phyloP scores from a whole-genome alignment of 2,329 filamentous ascomycete species.

The Calonectria pseudoreteaudii region DNA sequence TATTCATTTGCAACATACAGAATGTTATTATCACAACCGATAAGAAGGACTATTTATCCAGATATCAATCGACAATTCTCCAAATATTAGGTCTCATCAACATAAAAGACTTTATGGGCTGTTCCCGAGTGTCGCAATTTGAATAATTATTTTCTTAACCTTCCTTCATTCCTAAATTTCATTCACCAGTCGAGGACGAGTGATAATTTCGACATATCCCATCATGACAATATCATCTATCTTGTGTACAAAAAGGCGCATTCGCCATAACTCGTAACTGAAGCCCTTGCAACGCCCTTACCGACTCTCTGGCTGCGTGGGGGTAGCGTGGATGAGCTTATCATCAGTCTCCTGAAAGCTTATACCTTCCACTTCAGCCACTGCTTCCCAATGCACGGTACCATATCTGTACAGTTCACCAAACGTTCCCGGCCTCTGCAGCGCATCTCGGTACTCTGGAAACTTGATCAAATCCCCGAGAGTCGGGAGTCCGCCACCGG shows the following conservation, averaged over 20 bases:
- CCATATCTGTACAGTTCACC: slow-evolving; percentile 51
- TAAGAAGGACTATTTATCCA: too few relatives aligned
- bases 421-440: slow-evolving; percentile 48
- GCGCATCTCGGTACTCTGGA: slow-evolving; percentile 40
- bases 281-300: neutral
- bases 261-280: neutral
- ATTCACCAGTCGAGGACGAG: neutral
- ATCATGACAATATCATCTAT: neutral
- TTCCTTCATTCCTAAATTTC: neutral
- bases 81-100: too few relatives aligned
- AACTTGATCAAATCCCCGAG: slow-evolving; percentile 48
- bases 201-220: neutral
- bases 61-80: too few relatives aligned
- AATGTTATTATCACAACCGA: too few relatives aligned
- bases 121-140: too few relatives aligned
- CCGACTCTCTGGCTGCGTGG: slow-evolving; percentile 11
- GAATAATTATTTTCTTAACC: too few relatives aligned
- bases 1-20: too few relatives aligned
- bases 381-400: slow-evolving; percentile 49
- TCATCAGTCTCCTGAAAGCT: slow-evolving; percentile 37
- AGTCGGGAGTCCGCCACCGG: slow-evolving; percentile 42
- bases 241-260: neutral
- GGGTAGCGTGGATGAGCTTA: slow-evolving; percentile 30
- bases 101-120: too few relatives aligned
- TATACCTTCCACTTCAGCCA: slow-evolving; percentile 40